phyloP scores from a whole-genome alignment of 163 green algal genomes.

The Trebouxia gelatinosa region DNA sequence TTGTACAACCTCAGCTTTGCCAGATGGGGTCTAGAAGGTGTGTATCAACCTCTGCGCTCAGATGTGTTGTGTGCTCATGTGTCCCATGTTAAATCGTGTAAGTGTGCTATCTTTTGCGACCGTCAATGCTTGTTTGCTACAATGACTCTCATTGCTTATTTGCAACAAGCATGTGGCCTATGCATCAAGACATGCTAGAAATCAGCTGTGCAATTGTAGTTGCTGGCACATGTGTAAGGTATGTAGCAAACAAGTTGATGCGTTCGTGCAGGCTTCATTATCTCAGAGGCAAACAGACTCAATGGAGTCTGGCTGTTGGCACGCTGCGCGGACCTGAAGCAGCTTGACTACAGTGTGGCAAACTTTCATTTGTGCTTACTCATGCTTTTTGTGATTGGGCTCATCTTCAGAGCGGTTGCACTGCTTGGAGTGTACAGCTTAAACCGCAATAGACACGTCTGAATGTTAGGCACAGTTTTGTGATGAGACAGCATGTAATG shows the following conservation, averaged over 20 bases:
- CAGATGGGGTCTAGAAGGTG: slow-evolving; percentile 57
- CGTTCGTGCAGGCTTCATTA: slow-evolving; percentile 42
- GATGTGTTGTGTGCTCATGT: too few relatives aligned
- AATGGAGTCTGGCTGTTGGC: slow-evolving; percentile 65
- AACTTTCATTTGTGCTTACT: slow-evolving; percentile 19
- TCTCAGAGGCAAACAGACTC: slow-evolving; percentile 53
- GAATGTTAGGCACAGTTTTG: too few relatives aligned
- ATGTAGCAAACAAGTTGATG: not conserved
- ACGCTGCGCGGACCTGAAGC: slow-evolving; percentile 59
- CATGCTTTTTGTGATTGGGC: slow-evolving; percentile 32
- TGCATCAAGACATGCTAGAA: too few relatives aligned
- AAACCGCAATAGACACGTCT: too few relatives aligned
- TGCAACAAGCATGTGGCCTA: too few relatives aligned
- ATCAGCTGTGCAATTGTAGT: too few relatives aligned
- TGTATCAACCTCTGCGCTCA: not conserved
- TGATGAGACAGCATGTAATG: too few relatives aligned
- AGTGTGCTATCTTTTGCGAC: too few relatives aligned
- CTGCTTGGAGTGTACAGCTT: not conserved
- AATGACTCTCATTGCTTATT: too few relatives aligned
- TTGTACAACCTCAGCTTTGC: slow-evolving; percentile 53
- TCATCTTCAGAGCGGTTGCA: slow-evolving; percentile 32
- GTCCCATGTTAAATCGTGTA: too few relatives aligned
- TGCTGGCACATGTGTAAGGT: too few relatives aligned
- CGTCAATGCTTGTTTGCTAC: too few relatives aligned
- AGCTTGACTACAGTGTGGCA: slow-evolving; percentile 34